A percentile compares a stretch with the other conserved stretches of the same genome.
Evolutionary conservation across 2,329 filamentous ascomycete genomes (phyloP).

Genomic region (Aureobasidium leucospermi): DNA sequence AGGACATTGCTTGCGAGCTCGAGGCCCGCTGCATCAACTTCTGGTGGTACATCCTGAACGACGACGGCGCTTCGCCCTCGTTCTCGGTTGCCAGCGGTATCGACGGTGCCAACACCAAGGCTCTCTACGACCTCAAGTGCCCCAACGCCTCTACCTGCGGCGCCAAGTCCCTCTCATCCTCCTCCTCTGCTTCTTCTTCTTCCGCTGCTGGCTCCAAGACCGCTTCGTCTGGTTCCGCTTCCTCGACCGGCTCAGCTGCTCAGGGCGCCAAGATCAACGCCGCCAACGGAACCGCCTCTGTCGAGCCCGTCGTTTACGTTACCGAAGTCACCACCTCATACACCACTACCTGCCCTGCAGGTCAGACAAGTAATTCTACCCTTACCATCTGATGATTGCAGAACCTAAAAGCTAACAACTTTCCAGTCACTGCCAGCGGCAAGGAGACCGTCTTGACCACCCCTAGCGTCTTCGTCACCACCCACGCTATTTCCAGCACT

Average conservation of each 20-base stretch:
- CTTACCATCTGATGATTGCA: no score
- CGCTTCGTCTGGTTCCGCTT: conserved; percentile 6
- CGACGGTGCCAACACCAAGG: conserved; percentile 39
- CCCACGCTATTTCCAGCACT: conserved; percentile 9
- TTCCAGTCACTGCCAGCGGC: conserved; percentile 6
- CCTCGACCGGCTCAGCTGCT: not conserved
- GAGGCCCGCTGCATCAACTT: conserved; percentile 51
- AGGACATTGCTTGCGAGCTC: conserved; percentile 64
- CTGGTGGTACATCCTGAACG: conserved; percentile 74
- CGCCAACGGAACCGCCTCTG: not conserved
- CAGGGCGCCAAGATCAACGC: not conserved
- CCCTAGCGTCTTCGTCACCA: conserved; percentile 13
- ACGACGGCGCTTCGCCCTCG: conserved; percentile 50
- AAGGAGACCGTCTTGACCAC: conserved; percentile 3
- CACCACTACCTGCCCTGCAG: conserved; percentile 5
- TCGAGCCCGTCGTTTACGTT: conserved; percentile 12
- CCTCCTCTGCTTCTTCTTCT: conserved; percentile 10
- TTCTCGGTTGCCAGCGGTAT: conserved; percentile 61
- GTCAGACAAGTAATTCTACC: not conserved
- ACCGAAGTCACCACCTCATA: conserved; percentile 5
- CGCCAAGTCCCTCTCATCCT: conserved; percentile 13
- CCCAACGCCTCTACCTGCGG: conserved; percentile 9
- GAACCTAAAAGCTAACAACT: no score
- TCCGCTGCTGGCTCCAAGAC: conserved; percentile 7
- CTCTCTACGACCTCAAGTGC: conserved; percentile 59